A percentile compares a stretch with the other conserved stretches of the same genome.
Evolutionary conservation across 2,329 filamentous ascomycete genomes (phyloP).

Genomic region (Hypoxylon sp.): DNA sequence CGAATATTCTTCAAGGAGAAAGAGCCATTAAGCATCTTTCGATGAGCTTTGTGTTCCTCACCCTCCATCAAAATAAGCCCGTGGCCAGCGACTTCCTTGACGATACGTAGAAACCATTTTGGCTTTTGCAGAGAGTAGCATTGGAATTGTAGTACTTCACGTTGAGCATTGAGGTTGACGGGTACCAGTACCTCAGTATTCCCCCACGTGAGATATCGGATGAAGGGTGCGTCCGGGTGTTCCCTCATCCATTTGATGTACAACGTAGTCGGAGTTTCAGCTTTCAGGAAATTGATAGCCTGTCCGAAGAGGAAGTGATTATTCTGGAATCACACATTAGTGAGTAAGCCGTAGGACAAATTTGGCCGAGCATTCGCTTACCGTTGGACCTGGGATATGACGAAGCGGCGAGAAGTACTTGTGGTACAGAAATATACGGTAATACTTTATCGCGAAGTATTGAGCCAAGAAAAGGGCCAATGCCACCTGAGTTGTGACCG

Average conservation of each 20-base stretch:
- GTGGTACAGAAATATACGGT: slow-evolving; percentile 29
- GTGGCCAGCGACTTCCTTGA: slow-evolving; percentile 27
- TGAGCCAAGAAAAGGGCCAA: slow-evolving; percentile 24
- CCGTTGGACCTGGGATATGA: slow-evolving; percentile 19
- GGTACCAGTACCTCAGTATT: slow-evolving; percentile 34
- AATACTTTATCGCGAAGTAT: slow-evolving; percentile 27
- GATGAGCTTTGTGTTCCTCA: slow-evolving; percentile 28
- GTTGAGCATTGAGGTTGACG: slow-evolving; percentile 26
- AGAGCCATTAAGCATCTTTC: slow-evolving; percentile 22
- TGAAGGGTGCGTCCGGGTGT: slow-evolving; percentile 31
- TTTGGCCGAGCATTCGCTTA: not conserved
- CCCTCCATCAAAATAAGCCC: slow-evolving; percentile 34
- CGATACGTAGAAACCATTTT: slow-evolving; percentile 20
- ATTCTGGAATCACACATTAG: slow-evolving; percentile 11
- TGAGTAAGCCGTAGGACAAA: not conserved
- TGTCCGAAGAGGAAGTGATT: slow-evolving; percentile 31
- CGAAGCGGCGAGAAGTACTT: slow-evolving; percentile 29
- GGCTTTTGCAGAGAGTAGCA: slow-evolving; percentile 30
- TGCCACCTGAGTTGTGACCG: not conserved
- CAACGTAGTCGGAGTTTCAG: slow-evolving; percentile 22
- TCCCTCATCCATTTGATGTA: slow-evolving; percentile 34
- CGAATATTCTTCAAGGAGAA: slow-evolving; percentile 30
- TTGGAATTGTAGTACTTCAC: slow-evolving; percentile 27
- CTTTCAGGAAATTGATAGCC: slow-evolving; percentile 21
- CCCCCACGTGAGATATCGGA: slow-evolving; percentile 31